Percentiles rank a stretch among this genome's conserved stretches.
Conservation (phyloP, 2,329 filamentous ascomycete genomes). For the Cordyceps farinosa region DNA sequence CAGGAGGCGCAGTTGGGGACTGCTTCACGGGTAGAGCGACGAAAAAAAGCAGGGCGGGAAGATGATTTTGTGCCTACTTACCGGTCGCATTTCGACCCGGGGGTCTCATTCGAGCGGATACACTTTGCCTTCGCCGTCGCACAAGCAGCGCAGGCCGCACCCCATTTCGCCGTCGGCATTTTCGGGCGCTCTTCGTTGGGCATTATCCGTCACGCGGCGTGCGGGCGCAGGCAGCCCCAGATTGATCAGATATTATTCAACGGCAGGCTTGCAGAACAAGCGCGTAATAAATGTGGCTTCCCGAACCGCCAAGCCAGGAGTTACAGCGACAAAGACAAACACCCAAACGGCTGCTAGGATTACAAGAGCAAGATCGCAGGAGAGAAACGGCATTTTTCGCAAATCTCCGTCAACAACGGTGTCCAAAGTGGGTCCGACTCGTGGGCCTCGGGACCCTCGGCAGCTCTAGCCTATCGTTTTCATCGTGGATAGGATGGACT, state of each 20-base stretch:
- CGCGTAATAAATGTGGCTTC: not conserved
- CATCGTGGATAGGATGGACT: not conserved
- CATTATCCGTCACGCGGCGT: conserved; percentile 5
- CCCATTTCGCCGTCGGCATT: conserved; percentile 43
- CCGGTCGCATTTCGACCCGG: conserved; percentile 44
- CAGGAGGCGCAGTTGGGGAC: not conserved
- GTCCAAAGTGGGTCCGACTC: not conserved
- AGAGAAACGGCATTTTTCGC: conserved; percentile 16
- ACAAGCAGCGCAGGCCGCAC: conserved; percentile 46
- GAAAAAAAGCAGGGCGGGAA: not conserved
- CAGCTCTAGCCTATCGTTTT: not conserved
- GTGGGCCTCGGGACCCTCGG: not conserved
- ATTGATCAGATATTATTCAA: conserved; percentile 1
- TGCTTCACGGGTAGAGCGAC: not conserved
- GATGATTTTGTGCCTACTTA: conserved; percentile 22
- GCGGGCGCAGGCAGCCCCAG: not conserved
- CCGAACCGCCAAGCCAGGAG: not conserved
- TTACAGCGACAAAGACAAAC: not conserved
- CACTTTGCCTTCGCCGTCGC: conserved; percentile 50
- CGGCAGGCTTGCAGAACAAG: not conserved
- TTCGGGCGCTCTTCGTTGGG: conserved; percentile 26
- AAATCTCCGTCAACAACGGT: conserved; percentile 14
- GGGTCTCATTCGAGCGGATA: conserved; percentile 37
- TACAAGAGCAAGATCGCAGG: conserved; percentile 5
- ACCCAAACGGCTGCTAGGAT: not conserved